A percentile compares a stretch with the other conserved stretches of the same genome.
These are phyloP conservation scores for Boletus rubescentipes DNA, from an alignment of 768 basidiomycete genomes.

Conservation along the genomic window DNA sequence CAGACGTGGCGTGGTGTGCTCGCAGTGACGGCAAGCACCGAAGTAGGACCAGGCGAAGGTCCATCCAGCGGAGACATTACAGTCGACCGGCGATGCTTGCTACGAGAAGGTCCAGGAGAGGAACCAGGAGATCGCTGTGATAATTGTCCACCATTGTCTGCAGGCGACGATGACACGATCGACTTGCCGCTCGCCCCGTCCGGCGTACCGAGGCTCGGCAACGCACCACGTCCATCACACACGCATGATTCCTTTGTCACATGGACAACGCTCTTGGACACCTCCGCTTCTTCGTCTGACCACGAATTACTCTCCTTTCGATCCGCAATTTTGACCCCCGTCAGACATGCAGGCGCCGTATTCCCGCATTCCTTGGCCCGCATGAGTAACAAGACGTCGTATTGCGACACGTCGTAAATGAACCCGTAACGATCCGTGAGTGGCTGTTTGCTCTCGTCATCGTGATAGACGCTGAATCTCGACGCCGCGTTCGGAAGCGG, in stretches of 20 bases:
- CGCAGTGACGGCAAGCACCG: slow-evolving; percentile 58
- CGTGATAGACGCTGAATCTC: slow-evolving; percentile 48
- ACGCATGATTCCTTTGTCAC: slow-evolving; percentile 42
- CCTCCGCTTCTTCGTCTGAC: slow-evolving; percentile 62
- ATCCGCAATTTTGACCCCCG: slow-evolving; percentile 86
- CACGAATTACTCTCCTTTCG: slow-evolving; percentile 76
- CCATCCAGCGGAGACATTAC: slow-evolving; percentile 29
- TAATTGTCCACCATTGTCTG: slow-evolving; percentile 28
- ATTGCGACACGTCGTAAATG: slow-evolving; percentile 81
- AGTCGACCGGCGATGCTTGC: slow-evolving; percentile 44
- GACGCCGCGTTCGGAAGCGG: slow-evolving; percentile 57
- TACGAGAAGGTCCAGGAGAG: slow-evolving; percentile 53
- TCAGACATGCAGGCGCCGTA: slow-evolving; percentile 80
- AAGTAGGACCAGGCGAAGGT: slow-evolving; percentile 31
- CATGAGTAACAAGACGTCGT: slow-evolving; percentile 75
- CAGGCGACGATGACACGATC: slow-evolving; percentile 11
- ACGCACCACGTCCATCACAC: slow-evolving; percentile 36
- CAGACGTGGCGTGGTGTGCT: slow-evolving; percentile 76
- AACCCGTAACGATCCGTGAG: slow-evolving; percentile 90
- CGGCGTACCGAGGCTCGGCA: slow-evolving; percentile 1
- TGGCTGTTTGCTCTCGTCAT: slow-evolving; percentile 53
- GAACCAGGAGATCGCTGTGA: slow-evolving; percentile 30
- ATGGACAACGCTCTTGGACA: slow-evolving; percentile 31
- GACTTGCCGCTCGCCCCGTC: slow-evolving; percentile 13
- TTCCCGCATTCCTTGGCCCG: slow-evolving; percentile 71